phyloP scores from a whole-genome alignment of 768 basidiomycete species.

The Boletus pseudo-olivaceus region DNA sequence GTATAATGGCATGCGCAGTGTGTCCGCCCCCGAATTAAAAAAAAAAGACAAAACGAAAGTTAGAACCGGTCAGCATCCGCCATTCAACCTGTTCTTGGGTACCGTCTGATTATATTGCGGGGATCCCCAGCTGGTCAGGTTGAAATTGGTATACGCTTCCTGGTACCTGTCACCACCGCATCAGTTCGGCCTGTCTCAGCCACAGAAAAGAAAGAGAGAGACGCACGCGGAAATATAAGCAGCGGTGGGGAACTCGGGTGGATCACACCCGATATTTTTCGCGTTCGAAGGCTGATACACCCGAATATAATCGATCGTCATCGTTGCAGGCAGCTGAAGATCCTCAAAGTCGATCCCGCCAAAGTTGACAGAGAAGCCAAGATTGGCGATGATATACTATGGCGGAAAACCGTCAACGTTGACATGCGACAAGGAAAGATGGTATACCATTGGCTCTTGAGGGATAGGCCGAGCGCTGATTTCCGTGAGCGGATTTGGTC shows the following conservation, averaged over 20 bases:
- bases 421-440: neutral
- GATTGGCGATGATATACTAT: constrained; percentile 67
- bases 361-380: constrained; percentile 69
- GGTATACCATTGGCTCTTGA: constrained; percentile 61
- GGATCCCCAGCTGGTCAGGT: constrained; percentile 41
- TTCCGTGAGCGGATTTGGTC: constrained; percentile 46
- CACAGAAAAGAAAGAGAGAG: neutral
- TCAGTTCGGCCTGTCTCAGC: neutral
- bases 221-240: constrained; percentile 71
- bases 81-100: constrained; percentile 53
- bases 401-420: neutral
- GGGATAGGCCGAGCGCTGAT: constrained; percentile 59
- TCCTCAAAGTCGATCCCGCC: constrained; percentile 58
- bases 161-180: constrained; percentile 31
- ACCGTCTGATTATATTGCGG: constrained; percentile 46
- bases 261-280: constrained; percentile 65
- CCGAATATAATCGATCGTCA: constrained; percentile 80
- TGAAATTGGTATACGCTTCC: constrained; percentile 44
- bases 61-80: constrained; percentile 23
- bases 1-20: neutral
- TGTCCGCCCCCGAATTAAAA: neutral
- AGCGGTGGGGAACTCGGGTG: constrained; percentile 65
- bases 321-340: constrained; percentile 51
- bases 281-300: constrained; percentile 58
- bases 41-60: neutral